Evolutionary conservation across 225 moss, liverwort and hornwort genomes (phyloP).

Genomic region (Pseudoscleropodium purum): DNA sequence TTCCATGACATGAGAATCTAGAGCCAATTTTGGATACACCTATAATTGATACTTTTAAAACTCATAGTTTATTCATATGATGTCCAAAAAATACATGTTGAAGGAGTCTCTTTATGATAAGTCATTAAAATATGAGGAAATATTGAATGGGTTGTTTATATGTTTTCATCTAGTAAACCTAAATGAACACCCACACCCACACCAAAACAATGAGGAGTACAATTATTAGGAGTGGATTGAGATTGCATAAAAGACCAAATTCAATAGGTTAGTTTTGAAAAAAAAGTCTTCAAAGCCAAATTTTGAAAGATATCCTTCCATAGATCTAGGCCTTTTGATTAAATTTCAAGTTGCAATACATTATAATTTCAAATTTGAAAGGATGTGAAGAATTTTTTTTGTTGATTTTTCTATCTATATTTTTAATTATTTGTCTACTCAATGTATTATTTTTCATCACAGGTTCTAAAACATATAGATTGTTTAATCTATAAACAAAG

Average conservation of each 20-base stretch:
- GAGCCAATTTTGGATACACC: rapidly evolving
- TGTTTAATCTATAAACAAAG: too few species aligned
- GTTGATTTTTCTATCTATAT: background rate
- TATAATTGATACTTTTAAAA: background rate
- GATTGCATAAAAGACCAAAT: too few species aligned
- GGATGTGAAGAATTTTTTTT: background rate
- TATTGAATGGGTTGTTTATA: background rate
- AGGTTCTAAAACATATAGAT: background rate
- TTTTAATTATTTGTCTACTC: background rate
- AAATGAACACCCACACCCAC: too few species aligned
- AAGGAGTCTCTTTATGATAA: background rate
- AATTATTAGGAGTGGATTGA: background rate
- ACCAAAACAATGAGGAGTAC: too few species aligned
- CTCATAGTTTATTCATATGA: background rate
- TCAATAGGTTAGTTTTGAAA: background rate
- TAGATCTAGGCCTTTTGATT: background rate
- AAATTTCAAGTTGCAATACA: background rate
- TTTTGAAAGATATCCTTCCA: background rate
- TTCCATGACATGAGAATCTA: background rate
- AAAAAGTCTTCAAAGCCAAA: background rate
- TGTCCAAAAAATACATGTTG: background rate
- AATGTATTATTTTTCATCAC: rapidly evolving
- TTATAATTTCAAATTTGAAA: background rate
- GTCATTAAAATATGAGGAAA: background rate
- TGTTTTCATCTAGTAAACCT: background rate